phyloP scores from a whole-genome alignment of 345 rosid genomes.

The Syzygium jambos region DNA sequence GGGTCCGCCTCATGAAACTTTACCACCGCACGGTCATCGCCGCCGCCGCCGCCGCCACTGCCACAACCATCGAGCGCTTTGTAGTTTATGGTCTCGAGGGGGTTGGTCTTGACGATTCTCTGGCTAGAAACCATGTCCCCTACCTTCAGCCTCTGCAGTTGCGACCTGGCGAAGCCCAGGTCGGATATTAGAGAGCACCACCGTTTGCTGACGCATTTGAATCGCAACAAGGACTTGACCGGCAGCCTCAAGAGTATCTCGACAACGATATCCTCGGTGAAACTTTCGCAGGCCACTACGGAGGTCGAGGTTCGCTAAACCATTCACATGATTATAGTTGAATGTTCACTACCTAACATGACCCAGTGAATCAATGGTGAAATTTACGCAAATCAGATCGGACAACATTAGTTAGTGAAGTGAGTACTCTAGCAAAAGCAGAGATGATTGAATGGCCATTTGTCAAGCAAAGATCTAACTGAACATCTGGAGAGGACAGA shows the following conservation, averaged over 20 bases:
- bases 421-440: neutral
- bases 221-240: neutral
- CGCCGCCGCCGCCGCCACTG: neutral
- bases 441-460: neutral
- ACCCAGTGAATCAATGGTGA: neutral
- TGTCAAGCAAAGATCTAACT: neutral
- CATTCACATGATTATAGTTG: neutral
- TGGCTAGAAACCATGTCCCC: neutral
- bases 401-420: neutral
- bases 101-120: neutral
- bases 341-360: neutral
- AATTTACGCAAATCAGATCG: neutral
- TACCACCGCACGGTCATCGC: neutral
- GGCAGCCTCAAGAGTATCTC: slow-evolving; percentile 7
- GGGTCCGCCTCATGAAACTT: neutral
- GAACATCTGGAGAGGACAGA: neutral
- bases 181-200: slow-evolving; percentile 1
- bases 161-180: neutral
- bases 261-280: neutral
- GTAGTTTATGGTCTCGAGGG: neutral
- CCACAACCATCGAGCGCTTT: neutral
- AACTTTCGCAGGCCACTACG: neutral
- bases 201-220: slow-evolving; percentile 4
- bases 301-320: neutral
- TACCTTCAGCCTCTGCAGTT: neutral